These are phyloP conservation scores for Drosera capensis DNA, from an alignment of 148 eudicot genomes.

Conservation along the genomic window DNA sequence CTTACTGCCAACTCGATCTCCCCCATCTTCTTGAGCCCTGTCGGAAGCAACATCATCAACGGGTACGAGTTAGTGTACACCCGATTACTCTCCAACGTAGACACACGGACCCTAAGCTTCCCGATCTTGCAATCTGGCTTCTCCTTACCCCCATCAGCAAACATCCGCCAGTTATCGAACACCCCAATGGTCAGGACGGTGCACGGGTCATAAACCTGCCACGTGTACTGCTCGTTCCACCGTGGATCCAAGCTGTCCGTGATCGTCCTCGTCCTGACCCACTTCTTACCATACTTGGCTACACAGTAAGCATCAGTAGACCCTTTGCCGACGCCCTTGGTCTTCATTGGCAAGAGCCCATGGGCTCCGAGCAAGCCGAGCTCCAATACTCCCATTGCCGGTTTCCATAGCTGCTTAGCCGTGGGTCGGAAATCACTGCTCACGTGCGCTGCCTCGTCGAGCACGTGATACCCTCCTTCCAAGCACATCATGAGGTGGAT, in stretches of 20 bases:
- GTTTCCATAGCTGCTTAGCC: conserved; percentile 90
- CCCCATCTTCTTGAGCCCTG: conserved; percentile 88
- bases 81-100: conserved; percentile 79
- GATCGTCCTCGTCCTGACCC: conserved; percentile 85
- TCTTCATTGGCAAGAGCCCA: conserved; percentile 77
- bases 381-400: conserved; percentile 70
- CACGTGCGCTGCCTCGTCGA: conserved; percentile 95
- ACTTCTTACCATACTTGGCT: conserved; percentile 93
- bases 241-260: conserved; percentile 75
- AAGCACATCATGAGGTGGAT: conserved; percentile 56
- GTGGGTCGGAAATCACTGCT: conserved; percentile 90
- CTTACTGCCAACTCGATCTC: conserved; percentile 83
- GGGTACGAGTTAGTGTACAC: conserved; percentile 85
- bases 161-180: conserved; percentile 88
- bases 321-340: conserved; percentile 64
- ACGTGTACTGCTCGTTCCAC: conserved; percentile 99
- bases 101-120: conserved; percentile 70
- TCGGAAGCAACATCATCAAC: conserved; percentile 35
- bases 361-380: conserved; percentile 85
- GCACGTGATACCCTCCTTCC: conserved; percentile 97
- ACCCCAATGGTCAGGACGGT: conserved; percentile 84
- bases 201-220: conserved; percentile 98
- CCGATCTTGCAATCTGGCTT: conserved; percentile 68
- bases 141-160: conserved; percentile 36
- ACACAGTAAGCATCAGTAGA: conserved; percentile 94